These are phyloP conservation scores for Xylaria scruposa DNA, from an alignment of 495 filamentous ascomycete species.

Conservation along the genomic window DNA sequence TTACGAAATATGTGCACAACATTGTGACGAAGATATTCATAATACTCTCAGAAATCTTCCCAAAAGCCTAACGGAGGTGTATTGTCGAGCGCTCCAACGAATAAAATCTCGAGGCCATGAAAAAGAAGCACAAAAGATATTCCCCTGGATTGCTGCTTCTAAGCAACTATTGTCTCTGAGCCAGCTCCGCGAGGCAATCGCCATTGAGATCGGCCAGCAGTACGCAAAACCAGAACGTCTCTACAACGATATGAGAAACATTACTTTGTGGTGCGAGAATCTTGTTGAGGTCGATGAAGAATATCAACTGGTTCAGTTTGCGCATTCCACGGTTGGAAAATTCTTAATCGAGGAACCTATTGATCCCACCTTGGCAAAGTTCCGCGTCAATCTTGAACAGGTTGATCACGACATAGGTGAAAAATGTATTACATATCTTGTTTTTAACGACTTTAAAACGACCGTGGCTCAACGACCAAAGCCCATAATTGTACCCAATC, in stretches of 20 bases:
- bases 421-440: constrained; percentile 47
- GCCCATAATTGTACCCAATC: not conserved
- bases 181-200: constrained; percentile 42
- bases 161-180: constrained; percentile 36
- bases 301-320: constrained; percentile 40
- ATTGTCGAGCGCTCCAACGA: constrained; percentile 35
- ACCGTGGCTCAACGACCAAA: constrained; percentile 25
- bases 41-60: constrained; percentile 42
- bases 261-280: constrained; percentile 41
- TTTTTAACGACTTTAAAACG: constrained; percentile 44
- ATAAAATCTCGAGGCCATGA: constrained; percentile 18
- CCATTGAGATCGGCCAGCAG: constrained; percentile 34
- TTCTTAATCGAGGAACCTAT: constrained; percentile 31
- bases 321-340: constrained; percentile 45
- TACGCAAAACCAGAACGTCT: constrained; percentile 23
- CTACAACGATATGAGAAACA: constrained; percentile 37
- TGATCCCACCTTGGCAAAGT: constrained; percentile 8
- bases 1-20: constrained; percentile 43
- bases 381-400: constrained; percentile 23
- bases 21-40: constrained; percentile 45
- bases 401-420: constrained; percentile 33
- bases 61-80: constrained; percentile 40
- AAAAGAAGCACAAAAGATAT: constrained; percentile 31
- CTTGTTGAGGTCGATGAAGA: constrained; percentile 47
- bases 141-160: constrained; percentile 34